These are phyloP conservation scores for Carex sylvatica DNA, from an alignment of 202 grass and related monocot genomes.

Conservation along the genomic window DNA sequence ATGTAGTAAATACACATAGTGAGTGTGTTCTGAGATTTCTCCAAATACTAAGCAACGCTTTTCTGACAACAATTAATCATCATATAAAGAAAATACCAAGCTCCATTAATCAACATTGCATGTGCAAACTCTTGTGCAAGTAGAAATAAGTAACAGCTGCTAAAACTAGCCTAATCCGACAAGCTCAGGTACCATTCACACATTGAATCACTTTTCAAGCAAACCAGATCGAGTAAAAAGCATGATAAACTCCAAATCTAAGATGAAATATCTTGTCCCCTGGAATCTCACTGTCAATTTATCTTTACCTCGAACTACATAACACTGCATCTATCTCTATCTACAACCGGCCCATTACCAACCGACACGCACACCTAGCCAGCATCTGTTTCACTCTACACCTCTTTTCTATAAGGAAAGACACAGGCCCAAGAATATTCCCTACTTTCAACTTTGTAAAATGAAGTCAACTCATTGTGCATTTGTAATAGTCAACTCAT, in stretches of 20 bases:
- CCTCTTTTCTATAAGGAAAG: not conserved
- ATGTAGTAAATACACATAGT: not conserved
- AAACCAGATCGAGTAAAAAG: not conserved
- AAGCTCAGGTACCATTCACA: not conserved
- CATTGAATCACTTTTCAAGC: not conserved
- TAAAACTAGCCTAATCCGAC: not conserved
- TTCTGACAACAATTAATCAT: not conserved
- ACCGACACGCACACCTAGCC: not conserved
- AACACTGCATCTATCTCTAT: not conserved
- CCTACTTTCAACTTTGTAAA: not conserved
- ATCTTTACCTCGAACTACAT: not conserved
- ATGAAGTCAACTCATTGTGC: not conserved
- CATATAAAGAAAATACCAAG: not conserved
- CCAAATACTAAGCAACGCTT: not conserved
- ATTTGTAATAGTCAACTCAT: slow-evolving; percentile 5
- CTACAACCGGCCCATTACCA: not conserved
- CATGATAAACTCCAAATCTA: not conserved
- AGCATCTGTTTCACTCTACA: not conserved
- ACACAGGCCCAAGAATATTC: not conserved
- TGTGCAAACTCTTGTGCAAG: not conserved
- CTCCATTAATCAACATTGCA: not conserved
- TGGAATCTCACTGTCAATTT: not conserved
- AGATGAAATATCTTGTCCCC: slow-evolving; percentile 8
- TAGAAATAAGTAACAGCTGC: not conserved
- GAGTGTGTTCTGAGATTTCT: not conserved